These are phyloP conservation scores for Wakefieldia striispora DNA, from an alignment of 768 basidiomycete genomes.

Conservation along the genomic window DNA sequence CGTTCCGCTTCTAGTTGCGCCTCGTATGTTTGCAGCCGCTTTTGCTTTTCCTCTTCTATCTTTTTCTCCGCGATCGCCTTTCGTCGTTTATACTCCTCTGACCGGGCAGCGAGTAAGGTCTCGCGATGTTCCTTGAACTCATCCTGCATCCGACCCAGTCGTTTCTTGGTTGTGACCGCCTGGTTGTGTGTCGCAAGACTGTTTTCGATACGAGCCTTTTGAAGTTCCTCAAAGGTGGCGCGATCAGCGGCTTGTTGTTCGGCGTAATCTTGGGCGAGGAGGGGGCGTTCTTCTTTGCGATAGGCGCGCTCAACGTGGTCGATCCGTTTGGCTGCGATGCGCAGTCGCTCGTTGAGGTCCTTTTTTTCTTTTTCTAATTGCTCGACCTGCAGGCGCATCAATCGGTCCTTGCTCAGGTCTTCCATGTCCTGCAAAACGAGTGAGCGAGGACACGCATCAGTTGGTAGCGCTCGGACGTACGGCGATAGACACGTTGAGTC, in stretches of 20 bases:
- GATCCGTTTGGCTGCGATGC: slow-evolving; percentile 82
- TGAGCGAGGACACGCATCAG: background rate
- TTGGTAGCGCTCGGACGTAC: slow-evolving; percentile 40
- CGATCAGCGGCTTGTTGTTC: slow-evolving; percentile 79
- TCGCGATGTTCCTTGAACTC: slow-evolving; percentile 62
- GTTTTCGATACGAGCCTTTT: slow-evolving; percentile 54
- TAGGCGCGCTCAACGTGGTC: slow-evolving; percentile 95
- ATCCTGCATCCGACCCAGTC: slow-evolving; percentile 66
- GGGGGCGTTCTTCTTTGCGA: slow-evolving; percentile 87
- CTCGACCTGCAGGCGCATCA: slow-evolving; percentile 88
- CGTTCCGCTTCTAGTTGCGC: slow-evolving; percentile 55
- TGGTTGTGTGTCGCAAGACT: slow-evolving; percentile 58
- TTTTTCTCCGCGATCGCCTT: slow-evolving; percentile 55
- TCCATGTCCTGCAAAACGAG: slow-evolving; percentile 61
- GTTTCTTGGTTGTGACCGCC: slow-evolving; percentile 70
- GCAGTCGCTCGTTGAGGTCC: slow-evolving; percentile 76
- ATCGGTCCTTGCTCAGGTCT: slow-evolving; percentile 77
- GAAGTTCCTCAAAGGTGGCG: slow-evolving; percentile 60
- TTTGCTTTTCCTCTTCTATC: slow-evolving; percentile 83
- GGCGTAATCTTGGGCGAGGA: slow-evolving; percentile 84
- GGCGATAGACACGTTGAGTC: slow-evolving; percentile 67
- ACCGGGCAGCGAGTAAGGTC: slow-evolving; percentile 53
- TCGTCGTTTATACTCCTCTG: slow-evolving; percentile 62
- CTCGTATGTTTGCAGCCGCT: slow-evolving; percentile 57
- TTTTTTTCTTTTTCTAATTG: slow-evolving; percentile 97